phyloP scores from a whole-genome alignment of 2,329 filamentous ascomycete genomes.

The Escovopsis sp. region DNA sequence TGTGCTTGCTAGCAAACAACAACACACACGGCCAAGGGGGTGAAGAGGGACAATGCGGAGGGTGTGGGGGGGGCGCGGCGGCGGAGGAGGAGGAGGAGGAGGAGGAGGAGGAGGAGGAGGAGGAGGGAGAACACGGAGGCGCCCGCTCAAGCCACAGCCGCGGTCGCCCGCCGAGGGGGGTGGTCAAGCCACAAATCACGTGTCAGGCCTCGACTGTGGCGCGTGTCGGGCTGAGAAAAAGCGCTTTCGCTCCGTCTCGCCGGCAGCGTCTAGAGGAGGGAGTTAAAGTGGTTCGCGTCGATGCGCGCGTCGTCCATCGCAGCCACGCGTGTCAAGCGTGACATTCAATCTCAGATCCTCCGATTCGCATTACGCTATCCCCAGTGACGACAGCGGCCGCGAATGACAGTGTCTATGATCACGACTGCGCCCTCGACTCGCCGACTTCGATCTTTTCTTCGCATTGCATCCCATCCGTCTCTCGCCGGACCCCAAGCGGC shows the following conservation, averaged over 20 bases:
- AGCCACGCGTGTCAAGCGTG: slow-evolving; percentile 23
- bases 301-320: slow-evolving; percentile 20
- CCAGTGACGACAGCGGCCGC: slow-evolving; percentile 3
- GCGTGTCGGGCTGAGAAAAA: too few species aligned
- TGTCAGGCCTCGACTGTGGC: too few species aligned
- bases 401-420: slow-evolving; percentile 1
- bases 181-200: slow-evolving; percentile 17
- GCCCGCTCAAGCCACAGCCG: slow-evolving; percentile 5
- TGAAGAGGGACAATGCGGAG: too few species aligned
- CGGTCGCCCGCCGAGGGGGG: background rate
- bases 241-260: too few species aligned
- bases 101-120: background rate
- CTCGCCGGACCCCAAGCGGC: slow-evolving; percentile 1
- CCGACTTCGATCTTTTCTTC: background rate
- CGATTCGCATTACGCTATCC: slow-evolving; percentile 1
- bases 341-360: slow-evolving; percentile 13
- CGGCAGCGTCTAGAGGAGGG: slow-evolving; percentile 24
- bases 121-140: slow-evolving; percentile 2
- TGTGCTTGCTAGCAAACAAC: background rate
- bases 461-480: background rate
- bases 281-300: slow-evolving; percentile 25
- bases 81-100: too few species aligned
- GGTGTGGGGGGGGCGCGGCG: too few species aligned
- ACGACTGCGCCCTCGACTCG: background rate
- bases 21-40: background rate